Conservation (phyloP, 352 stramenopile genomes). For the Thraustochytrium sp. region DNA sequence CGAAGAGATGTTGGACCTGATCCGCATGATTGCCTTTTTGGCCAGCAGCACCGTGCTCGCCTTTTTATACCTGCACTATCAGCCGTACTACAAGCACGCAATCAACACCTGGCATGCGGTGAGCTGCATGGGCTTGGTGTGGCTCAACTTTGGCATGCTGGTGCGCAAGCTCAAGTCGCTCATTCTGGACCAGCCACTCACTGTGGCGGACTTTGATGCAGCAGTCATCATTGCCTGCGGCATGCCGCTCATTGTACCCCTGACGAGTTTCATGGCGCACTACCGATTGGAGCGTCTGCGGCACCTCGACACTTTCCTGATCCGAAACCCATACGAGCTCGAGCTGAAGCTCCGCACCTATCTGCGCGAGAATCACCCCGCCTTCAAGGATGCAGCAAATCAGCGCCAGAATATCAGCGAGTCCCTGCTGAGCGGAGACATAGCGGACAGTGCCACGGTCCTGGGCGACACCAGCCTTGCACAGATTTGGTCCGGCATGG, state of each 20-base stretch:
- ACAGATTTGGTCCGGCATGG: background rate
- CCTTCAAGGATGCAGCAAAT: background rate
- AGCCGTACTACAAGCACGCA: background rate
- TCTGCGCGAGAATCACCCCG: background rate
- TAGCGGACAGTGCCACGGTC: background rate
- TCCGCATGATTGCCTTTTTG: background rate
- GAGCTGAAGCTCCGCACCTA: slow-evolving; percentile 19
- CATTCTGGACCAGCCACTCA: background rate
- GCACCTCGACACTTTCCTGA: background rate
- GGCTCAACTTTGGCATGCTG: background rate
- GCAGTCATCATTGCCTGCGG: background rate
- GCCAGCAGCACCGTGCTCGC: background rate
- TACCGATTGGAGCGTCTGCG: background rate
- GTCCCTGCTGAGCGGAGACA: background rate
- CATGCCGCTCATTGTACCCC: background rate
- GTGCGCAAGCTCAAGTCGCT: background rate
- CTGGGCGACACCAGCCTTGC: background rate
- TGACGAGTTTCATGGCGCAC: background rate
- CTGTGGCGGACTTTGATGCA: background rate
- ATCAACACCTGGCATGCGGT: background rate
- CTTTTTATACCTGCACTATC: background rate
- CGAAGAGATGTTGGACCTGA: background rate
- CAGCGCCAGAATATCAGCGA: background rate
- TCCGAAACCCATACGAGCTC: slow-evolving; percentile 25
- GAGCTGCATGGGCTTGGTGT: background rate